Evolutionary conservation across 2,329 filamentous ascomycete genomes (phyloP), one percentile per base, ranked within the genome.

Genomic region (Colletotrichum sp.): DNA sequence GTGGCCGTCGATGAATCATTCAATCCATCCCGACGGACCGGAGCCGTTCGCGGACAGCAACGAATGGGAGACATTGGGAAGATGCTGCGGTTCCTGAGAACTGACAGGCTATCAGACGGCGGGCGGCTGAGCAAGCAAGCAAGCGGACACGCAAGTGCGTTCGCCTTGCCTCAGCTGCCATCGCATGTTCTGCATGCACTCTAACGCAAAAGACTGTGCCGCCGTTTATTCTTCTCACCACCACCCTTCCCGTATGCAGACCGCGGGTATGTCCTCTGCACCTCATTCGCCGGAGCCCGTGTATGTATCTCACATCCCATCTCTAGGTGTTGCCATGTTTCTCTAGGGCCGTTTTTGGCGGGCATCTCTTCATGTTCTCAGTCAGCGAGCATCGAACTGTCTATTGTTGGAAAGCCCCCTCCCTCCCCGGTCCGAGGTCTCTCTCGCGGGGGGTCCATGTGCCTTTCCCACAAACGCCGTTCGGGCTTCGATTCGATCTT

Each of bases 131-230:
- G 15, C 24, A n/a, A 16, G 15, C 24, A n/a, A 26, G 18, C 16
- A 9, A 24, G 18, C 18, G 4, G 18, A 55, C 18, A 30, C 16
- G 8, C n/a, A 24, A 34, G 44, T 16, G n/a, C 63, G 39, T 44
- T 2, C 39, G 39, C 15, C 21, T 30, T 12, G 55, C 65, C 24
- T 16, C 59, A 18, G 30, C 60, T 75, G 68, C 52, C 72, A 67
- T 75, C 72, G 68, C 72, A 63, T 72, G 5, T 72, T 67, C 69
- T 63, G 68, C 69, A 75, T 70, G 66, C 65, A 72, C 62, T 39
- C 62, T 24, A 39, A 18, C 32, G 8, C 34, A 36, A 39, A 10
- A 10, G 39, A 44, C 16, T 39, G 26, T 30, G 18, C 49, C 16
- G 30, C 44, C 30, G 13, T 39, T 34, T n/a, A 2, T 32, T 8